A percentile compares a stretch with the other conserved stretches of the same genome.
Conservation (phyloP, 2,329 filamentous ascomycete genomes). For the Colletotrichum incanum region DNA sequence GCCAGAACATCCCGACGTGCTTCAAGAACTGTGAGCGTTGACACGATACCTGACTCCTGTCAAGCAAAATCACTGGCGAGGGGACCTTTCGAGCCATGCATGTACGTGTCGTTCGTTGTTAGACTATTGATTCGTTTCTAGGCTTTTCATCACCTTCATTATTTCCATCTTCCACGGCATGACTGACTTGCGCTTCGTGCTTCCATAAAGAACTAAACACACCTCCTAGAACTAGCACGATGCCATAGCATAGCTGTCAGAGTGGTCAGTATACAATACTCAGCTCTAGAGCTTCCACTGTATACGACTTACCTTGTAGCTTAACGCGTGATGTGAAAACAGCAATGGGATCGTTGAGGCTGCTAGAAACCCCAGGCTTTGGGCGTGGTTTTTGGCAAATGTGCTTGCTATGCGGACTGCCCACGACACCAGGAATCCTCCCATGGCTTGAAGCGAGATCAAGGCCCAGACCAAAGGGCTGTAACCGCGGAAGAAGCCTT, state of each 20-base stretch:
- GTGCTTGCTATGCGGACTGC: neutral
- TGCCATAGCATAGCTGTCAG: neutral
- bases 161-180: neutral
- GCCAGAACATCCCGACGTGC: slow-evolving; percentile 8
- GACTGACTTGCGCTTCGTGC: neutral
- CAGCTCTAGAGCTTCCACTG: no score
- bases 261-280: neutral
- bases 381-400: slow-evolving; percentile 10
- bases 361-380: neutral
- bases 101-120: slow-evolving; percentile 11
- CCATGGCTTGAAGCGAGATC: neutral
- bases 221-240: neutral
- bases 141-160: neutral
- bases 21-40: neutral
- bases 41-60: neutral
- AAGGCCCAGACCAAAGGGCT: neutral
- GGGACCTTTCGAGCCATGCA: neutral
- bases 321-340: neutral
- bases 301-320: neutral
- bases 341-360: neutral
- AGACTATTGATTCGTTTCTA: slow-evolving; percentile 9
- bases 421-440: neutral
- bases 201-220: neutral
- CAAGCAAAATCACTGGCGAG: neutral
- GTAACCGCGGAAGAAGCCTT: neutral